phyloP scores from a whole-genome alignment of 768 basidiomycete genomes.

The Lactarius psammicola region DNA sequence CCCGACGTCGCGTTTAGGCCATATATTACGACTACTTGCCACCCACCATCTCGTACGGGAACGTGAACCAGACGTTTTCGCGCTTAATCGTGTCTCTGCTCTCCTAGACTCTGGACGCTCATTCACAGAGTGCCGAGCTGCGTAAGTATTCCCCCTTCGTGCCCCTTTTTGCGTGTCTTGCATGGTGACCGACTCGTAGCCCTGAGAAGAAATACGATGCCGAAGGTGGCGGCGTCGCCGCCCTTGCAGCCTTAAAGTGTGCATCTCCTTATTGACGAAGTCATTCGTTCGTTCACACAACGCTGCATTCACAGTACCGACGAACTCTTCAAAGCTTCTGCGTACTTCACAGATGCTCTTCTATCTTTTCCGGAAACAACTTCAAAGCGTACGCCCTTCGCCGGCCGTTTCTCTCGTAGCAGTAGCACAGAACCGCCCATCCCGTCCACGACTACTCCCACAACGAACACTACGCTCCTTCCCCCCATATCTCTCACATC shows the following conservation, averaged over 20 bases:
- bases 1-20: conserved; percentile 44
- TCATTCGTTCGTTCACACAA: neutral
- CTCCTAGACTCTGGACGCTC: conserved; percentile 66
- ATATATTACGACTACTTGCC: conserved; percentile 71
- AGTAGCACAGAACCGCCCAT: conserved; percentile 18
- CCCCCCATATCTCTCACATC: conserved; percentile 14
- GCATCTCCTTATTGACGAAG: conserved; percentile 29
- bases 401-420: conserved; percentile 2
- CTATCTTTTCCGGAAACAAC: conserved; percentile 22
- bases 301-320: conserved; percentile 50
- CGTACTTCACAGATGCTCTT: conserved; percentile 65
- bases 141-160: conserved; percentile 38
- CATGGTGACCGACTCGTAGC: conserved; percentile 35
- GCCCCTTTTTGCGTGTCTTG: neutral
- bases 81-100: conserved; percentile 67
- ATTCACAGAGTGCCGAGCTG: conserved; percentile 46
- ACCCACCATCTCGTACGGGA: conserved; percentile 77
- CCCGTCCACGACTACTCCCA: conserved; percentile 6
- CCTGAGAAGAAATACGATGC: conserved; percentile 60
- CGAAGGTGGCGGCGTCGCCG: conserved; percentile 62
- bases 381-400: conserved; percentile 4
- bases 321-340: conserved; percentile 73
- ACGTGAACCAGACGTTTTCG: conserved; percentile 66
- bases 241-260: conserved; percentile 68
- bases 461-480: conserved; percentile 14